These are phyloP conservation scores for Myxozyma vanderwaltii DNA, from an alignment of 805 yeast genomes.

Conservation along the genomic window DNA sequence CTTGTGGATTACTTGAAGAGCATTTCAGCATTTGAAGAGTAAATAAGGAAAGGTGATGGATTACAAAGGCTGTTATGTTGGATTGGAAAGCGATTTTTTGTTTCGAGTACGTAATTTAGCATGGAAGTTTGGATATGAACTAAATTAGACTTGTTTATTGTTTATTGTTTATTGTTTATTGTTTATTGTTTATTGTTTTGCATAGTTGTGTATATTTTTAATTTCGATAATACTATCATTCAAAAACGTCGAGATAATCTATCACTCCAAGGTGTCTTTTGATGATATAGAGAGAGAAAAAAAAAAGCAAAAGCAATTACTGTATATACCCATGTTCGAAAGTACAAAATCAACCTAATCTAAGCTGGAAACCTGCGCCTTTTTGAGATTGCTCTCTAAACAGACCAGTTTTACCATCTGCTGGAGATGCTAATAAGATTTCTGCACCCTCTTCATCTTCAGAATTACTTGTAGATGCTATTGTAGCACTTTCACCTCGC, in stretches of 20 bases:
- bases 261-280: too few relatives aligned
- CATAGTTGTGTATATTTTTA: neutral
- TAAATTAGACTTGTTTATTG: neutral
- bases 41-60: too few relatives aligned
- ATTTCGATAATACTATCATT: too few relatives aligned
- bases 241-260: too few relatives aligned
- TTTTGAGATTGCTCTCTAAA: conserved; percentile 13
- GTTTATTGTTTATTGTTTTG: neutral
- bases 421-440: conserved; percentile 12
- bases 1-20: conserved; percentile 40
- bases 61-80: too few relatives aligned
- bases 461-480: neutral
- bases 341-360: conserved; percentile 16
- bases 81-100: too few relatives aligned
- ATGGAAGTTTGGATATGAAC: neutral
- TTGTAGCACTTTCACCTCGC: neutral
- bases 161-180: neutral
- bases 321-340: too few relatives aligned
- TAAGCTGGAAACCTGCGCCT: conserved; percentile 27
- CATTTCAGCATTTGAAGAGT: conserved; percentile 38
- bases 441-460: conserved; percentile 8
- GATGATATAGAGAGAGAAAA: too few relatives aligned
- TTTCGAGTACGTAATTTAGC: neutral
- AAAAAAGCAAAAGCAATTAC: neutral
- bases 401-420: conserved; percentile 9